Evolutionary conservation across 2,329 filamentous ascomycete genomes (phyloP), one percentile per base, ranked within the genome.

Genomic region (Phialophora tarda): DNA sequence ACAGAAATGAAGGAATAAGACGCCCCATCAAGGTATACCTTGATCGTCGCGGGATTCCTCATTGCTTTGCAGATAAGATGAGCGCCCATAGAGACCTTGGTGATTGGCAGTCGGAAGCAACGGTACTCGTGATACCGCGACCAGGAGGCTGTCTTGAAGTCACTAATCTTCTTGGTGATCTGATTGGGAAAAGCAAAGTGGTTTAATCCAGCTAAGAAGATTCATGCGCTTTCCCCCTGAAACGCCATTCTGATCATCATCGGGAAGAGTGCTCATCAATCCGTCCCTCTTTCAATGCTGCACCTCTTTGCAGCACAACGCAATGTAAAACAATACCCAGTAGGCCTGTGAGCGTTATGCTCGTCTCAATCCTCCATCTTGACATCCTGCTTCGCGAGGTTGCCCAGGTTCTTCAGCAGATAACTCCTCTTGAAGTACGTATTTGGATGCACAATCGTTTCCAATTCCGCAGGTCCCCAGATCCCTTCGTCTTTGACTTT

Each of bases 381-480:
- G 34, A 85, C 78, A 67, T 88, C 85, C 21, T 81, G 79, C 66
- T 80, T 80, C 24, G 80, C 77, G 30, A 76, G 71, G 68, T 83
- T 87, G 1, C 82, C 88, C 28, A 96, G 78, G 76, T 95, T 91
- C 82, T 93, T 97, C 68, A 99, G 81, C 72, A 96, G 75, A 78
- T 92, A 98, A 77, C 93, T 96, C 63, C 94, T 86, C 84, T 97
- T 97, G 79, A 98, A 99, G 79, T 97, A 99, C 71, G 94, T 93
- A 77, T 99, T 99, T 11, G 95, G 95, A 79, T 99, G 95, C 24
- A 97, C 89, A 75, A 99, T 96, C 0, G 94, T 98, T 79, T 98
- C 94, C 50, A 97, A 83, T 77, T 97, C 91, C 17, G 88, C 87
- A 6, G 89, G 81, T 12, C 84, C 88, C 88, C 90, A 90, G 59